phyloP scores from a whole-genome alignment of 371 early-diverging fungal species.

The Syncephalastrum sp. region DNA sequence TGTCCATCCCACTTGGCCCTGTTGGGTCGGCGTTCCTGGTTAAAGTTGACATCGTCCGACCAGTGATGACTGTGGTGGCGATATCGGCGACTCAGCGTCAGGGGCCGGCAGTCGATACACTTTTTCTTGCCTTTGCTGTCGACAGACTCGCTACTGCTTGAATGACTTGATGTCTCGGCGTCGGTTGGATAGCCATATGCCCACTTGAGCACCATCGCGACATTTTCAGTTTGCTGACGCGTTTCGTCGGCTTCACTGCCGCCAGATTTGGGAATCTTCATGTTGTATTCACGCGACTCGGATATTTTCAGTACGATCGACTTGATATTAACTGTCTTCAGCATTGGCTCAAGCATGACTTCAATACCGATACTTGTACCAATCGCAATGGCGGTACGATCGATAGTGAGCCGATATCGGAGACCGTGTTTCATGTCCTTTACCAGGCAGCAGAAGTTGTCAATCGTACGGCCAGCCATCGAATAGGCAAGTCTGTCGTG shows the following conservation, averaged over 20 bases:
- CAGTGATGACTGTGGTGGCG: constrained; percentile 11
- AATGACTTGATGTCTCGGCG: constrained; percentile 13
- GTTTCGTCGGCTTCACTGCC: constrained; percentile 20
- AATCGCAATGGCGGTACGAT: constrained; percentile 42
- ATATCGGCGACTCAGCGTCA: constrained; percentile 4
- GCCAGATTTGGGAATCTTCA: constrained; percentile 25
- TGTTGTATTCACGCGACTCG: constrained; percentile 26
- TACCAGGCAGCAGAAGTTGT: constrained; percentile 17
- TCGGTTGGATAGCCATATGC: constrained; percentile 30
- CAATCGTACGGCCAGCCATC: constrained; percentile 25
- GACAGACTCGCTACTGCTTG: neutral
- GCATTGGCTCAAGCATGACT: constrained; percentile 31
- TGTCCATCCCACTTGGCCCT: neutral
- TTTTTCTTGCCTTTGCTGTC: constrained; percentile 4
- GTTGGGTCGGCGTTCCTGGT: neutral
- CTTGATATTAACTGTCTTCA: constrained; percentile 13
- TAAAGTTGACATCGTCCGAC: constrained; percentile 4
- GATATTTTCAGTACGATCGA: constrained; percentile 20
- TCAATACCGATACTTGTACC: constrained; percentile 41
- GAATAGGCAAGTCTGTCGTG: constrained; percentile 32
- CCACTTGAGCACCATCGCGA: constrained; percentile 36
- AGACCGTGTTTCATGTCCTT: constrained; percentile 19
- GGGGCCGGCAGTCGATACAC: neutral
- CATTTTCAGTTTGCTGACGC: constrained; percentile 12
- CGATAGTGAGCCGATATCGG: constrained; percentile 32